Percentiles rank a stretch among this genome's conserved stretches.
Conservation (phyloP, 73 alveolate species). For the Paramecium primaurelia region DNA sequence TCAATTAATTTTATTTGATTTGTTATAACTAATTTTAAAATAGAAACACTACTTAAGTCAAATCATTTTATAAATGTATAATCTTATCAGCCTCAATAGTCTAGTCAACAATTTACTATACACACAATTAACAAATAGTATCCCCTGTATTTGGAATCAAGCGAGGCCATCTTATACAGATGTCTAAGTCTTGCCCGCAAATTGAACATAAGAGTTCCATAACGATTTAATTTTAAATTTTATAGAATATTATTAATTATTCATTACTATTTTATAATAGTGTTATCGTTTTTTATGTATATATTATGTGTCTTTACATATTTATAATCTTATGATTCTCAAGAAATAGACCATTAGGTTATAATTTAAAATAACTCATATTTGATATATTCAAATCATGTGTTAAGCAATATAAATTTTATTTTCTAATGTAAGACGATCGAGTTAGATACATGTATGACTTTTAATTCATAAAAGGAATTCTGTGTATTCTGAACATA, state of each 20-base stretch:
- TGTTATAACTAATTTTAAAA: not conserved
- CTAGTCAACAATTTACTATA: not conserved
- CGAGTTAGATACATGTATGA: constrained; percentile 22
- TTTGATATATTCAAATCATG: not conserved
- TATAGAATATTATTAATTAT: not conserved
- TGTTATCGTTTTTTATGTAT: not conserved
- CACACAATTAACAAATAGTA: constrained; percentile 21
- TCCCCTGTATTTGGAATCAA: constrained; percentile 47
- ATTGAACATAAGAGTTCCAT: constrained; percentile 41
- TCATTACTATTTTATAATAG: not conserved
- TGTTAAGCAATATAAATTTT: not conserved
- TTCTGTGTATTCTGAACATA: constrained; percentile 15
- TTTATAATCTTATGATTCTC: not conserved
- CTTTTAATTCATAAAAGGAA: not conserved
- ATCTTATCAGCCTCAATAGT: constrained; percentile 26
- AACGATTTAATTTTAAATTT: constrained; percentile 1
- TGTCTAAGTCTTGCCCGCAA: constrained; percentile 19
- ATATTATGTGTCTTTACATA: not conserved
- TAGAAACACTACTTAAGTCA: not conserved
- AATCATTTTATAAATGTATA: not conserved
- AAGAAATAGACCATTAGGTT: not conserved
- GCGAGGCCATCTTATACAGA: constrained; percentile 18
- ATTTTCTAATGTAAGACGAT: constrained; percentile 12
- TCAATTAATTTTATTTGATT: not conserved
- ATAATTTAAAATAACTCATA: not conserved